Conservation (phyloP, 768 basidiomycete species). For the Podaxis pistillaris region DNA sequence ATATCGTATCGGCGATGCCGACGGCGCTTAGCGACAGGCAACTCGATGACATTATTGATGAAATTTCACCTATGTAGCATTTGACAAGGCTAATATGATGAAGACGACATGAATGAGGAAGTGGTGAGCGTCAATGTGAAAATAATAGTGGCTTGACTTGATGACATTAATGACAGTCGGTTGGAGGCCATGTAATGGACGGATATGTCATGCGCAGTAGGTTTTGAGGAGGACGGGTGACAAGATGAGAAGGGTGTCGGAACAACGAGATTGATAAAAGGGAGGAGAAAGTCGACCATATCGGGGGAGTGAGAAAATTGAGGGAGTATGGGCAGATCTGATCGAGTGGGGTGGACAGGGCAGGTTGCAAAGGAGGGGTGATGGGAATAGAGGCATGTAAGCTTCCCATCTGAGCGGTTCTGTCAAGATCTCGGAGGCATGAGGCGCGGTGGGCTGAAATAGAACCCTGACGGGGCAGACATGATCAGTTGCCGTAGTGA, state of each 20-base stretch:
- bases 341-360: conserved; percentile 11
- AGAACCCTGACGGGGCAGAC: conserved; percentile 24
- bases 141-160: not conserved
- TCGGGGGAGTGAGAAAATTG: not conserved
- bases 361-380: conserved; percentile 6
- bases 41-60: conserved; percentile 1
- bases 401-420: conserved; percentile 38
- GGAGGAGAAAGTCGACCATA: not conserved
- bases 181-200: not conserved
- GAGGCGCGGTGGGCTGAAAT: conserved; percentile 21
- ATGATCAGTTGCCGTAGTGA: conserved; percentile 24
- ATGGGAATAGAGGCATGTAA: conserved; percentile 17
- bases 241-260: not conserved
- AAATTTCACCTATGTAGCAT: not conserved
- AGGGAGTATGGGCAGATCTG: conserved; percentile 4
- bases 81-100: conserved; percentile 2
- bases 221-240: not conserved
- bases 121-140: not conserved
- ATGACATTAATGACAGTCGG: not conserved
- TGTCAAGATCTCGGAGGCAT: conserved; percentile 30
- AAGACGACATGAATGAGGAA: not conserved
- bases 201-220: not conserved
- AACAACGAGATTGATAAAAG: not conserved
- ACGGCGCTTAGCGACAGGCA: not conserved
- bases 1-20: not conserved